Conservation (phyloP, 306 rosid species). For the Coriaria nepalensis region DNA sequence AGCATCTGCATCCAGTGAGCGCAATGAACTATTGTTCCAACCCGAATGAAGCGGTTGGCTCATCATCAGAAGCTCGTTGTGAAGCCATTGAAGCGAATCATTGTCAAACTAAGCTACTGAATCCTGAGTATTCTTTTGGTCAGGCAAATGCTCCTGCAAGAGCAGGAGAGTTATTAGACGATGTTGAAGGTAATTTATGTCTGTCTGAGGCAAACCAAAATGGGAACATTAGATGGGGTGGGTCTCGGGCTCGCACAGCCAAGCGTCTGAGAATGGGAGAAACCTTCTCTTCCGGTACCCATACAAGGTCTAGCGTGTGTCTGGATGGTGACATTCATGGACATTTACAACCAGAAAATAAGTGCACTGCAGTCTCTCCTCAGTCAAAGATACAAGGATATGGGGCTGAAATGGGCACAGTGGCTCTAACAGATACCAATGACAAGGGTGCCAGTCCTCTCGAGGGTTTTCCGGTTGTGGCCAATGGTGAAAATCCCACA, state of each 20-base stretch:
- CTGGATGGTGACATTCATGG: conserved; percentile 15
- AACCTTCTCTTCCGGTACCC: conserved; percentile 28
- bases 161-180: conserved; percentile 21
- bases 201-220: conserved; percentile 27
- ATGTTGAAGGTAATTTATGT: conserved; percentile 21
- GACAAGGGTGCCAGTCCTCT: conserved; percentile 22
- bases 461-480: conserved; percentile 23
- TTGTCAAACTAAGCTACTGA: conserved; percentile 21
- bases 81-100: conserved; percentile 27
- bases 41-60: conserved; percentile 40
- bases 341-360: conserved; percentile 32
- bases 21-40: conserved; percentile 16
- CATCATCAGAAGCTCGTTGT: conserved; percentile 46
- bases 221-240: conserved; percentile 72
- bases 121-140: conserved; percentile 20
- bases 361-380: conserved; percentile 17
- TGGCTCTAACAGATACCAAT: conserved; percentile 20
- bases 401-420: conserved; percentile 22
- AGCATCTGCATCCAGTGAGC: conserved; percentile 14
- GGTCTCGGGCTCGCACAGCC: conserved; percentile 61
- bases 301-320: conserved; percentile 25
- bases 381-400: conserved; percentile 24
- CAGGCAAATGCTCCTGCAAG: conserved; percentile 23
- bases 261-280: conserved; percentile 54
- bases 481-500: conserved; percentile 22